A percentile compares a stretch with the other conserved stretches of the same genome.
Conservation (phyloP, 306 rosid species). For the Carpinus fangiana region DNA sequence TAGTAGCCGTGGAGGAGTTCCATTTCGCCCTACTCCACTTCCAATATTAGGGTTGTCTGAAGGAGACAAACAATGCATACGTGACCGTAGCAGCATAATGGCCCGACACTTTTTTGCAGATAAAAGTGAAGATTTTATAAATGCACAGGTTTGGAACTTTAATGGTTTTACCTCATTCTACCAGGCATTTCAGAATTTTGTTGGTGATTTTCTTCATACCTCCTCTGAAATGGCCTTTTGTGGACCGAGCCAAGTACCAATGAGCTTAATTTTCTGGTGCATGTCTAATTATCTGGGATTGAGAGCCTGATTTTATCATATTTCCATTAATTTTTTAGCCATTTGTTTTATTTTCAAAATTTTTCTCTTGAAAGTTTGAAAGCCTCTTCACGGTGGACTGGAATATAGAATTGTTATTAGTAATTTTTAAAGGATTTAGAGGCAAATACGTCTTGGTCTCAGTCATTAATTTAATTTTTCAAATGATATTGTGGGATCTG, state of each 20-base stretch:
- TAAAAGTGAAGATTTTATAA: constrained; percentile 83
- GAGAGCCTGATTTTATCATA: neutral
- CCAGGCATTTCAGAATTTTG: neutral
- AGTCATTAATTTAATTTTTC: neutral
- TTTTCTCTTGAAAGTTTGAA: neutral
- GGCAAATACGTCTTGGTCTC: neutral
- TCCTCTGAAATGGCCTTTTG: neutral
- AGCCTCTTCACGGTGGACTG: neutral
- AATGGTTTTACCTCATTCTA: constrained; percentile 9
- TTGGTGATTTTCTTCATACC: neutral
- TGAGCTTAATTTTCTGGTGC: neutral
- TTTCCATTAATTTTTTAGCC: neutral
- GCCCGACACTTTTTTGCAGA: constrained; percentile 98
- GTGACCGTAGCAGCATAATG: constrained; percentile 96
- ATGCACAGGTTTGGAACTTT: constrained; percentile 72
- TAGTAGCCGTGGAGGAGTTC: constrained; percentile 86
- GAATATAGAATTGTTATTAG: neutral
- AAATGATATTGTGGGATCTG: neutral
- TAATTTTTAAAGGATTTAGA: neutral
- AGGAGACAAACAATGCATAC: constrained; percentile 94
- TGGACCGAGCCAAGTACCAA: neutral
- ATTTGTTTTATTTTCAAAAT: neutral
- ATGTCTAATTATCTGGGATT: neutral
- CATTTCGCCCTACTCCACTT: constrained; percentile 82
- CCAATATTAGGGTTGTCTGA: constrained; percentile 87